phyloP scores from a whole-genome alignment of 2,329 filamentous ascomycete genomes.

The Clonostachys chloroleuca region DNA sequence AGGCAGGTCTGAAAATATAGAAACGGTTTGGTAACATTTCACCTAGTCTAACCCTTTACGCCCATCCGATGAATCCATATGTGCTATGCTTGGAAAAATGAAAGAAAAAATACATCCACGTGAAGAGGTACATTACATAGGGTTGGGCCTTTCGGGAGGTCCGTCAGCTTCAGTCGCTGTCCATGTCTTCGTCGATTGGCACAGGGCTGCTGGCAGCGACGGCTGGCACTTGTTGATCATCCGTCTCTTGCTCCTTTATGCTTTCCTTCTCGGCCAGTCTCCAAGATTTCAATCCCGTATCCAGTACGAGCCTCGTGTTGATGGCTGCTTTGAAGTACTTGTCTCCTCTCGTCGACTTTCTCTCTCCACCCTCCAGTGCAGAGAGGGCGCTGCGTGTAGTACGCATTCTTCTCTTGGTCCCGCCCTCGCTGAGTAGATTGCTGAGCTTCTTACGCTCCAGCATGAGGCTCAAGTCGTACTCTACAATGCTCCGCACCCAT shows the following conservation, averaged over 20 bases:
- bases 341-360: slow-evolving; percentile 63
- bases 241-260: slow-evolving; percentile 6
- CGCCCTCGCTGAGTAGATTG: slow-evolving; percentile 57
- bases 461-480: slow-evolving; percentile 69
- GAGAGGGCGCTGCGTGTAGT: slow-evolving; percentile 73
- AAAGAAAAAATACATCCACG: no score
- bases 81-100: no score
- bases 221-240: neutral
- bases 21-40: no score
- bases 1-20: no score
- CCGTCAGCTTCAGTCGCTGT: no score
- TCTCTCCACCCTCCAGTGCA: slow-evolving; percentile 70
- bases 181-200: no score
- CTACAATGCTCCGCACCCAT: slow-evolving; percentile 81
- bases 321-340: slow-evolving; percentile 64
- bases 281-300: slow-evolving; percentile 51
- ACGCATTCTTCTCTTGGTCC: slow-evolving; percentile 47
- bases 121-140: no score
- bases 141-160: no score
- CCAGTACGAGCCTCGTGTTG: slow-evolving; percentile 57
- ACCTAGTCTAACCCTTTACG: no score
- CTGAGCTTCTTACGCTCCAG: slow-evolving; percentile 60
- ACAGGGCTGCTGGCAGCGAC: no score
- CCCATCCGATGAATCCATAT: no score
- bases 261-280: slow-evolving; percentile 14